Evolutionary conservation across 371 early-diverging fungal genomes (phyloP).

Genomic region (Apophysomyces sp.): DNA sequence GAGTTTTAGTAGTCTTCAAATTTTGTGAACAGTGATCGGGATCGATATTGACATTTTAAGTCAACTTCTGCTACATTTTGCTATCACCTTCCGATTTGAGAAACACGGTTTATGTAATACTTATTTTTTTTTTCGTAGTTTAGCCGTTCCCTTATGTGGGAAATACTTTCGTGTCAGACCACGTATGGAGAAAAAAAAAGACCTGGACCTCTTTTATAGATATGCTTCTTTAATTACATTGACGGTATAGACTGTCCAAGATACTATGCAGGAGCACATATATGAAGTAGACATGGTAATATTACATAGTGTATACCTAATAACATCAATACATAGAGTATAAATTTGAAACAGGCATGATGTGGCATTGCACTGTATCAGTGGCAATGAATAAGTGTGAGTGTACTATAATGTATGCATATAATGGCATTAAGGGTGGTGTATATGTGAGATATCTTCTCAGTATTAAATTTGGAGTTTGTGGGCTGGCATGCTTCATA

Average conservation of each 20-base stretch:
- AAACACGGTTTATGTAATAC: neutral
- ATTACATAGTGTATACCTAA: too few species aligned
- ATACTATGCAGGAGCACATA: neutral
- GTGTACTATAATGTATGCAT: neutral
- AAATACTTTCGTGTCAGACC: neutral
- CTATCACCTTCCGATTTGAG: neutral
- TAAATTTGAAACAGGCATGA: neutral
- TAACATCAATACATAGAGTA: too few species aligned
- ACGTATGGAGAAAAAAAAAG: neutral
- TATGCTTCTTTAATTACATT: neutral
- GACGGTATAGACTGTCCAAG: neutral
- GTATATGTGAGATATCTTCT: neutral
- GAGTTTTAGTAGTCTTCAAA: neutral
- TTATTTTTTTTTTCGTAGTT: neutral
- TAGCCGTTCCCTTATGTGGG: neutral
- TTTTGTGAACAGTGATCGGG: neutral
- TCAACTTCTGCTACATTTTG: neutral
- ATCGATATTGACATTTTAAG: constrained; percentile 1
- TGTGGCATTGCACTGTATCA: neutral
- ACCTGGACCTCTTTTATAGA: neutral
- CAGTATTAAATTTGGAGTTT: neutral
- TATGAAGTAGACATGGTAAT: too few species aligned
- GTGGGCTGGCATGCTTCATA: neutral
- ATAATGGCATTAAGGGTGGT: neutral
- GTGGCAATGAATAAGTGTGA: neutral